Conservation (phyloP, 1,284 basidiomycete species). For the Pseudozyma hubeiensis region DNA sequence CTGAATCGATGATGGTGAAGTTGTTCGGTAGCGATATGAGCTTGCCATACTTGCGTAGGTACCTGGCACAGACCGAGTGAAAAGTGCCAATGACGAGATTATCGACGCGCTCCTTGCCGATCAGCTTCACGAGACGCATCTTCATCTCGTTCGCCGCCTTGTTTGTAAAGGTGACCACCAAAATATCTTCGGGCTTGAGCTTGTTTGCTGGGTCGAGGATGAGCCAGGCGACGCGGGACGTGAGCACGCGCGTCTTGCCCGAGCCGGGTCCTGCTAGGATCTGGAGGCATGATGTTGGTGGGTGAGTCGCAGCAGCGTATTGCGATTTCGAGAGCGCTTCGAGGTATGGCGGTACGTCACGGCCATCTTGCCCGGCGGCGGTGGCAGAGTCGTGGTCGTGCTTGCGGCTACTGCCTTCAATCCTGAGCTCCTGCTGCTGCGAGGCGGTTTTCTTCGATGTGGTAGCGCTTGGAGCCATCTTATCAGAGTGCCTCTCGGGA, state of each 20-base stretch:
- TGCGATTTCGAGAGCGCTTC: constrained; percentile 55
- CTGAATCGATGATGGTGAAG: constrained; percentile 85
- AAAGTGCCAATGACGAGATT: constrained; percentile 80
- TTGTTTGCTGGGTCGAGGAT: constrained; percentile 47
- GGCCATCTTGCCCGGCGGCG: background rate
- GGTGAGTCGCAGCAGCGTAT: constrained; percentile 57
- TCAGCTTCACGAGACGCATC: constrained; percentile 77
- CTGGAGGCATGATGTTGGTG: constrained; percentile 56
- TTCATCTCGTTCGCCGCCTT: constrained; percentile 92
- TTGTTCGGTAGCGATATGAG: constrained; percentile 77
- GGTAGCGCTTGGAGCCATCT: constrained; percentile 19
- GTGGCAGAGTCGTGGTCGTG: background rate
- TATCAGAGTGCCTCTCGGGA: background rate
- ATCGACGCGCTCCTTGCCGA: constrained; percentile 76
- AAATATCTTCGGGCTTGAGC: constrained; percentile 57
- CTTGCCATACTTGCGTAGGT: constrained; percentile 77
- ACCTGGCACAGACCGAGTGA: constrained; percentile 80
- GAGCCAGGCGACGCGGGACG: constrained; percentile 64
- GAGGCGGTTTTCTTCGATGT: background rate
- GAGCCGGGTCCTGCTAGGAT: constrained; percentile 67
- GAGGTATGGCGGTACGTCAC: constrained; percentile 28
- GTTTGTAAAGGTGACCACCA: constrained; percentile 73
- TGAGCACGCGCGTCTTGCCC: constrained; percentile 67
- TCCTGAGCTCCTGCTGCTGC: background rate
- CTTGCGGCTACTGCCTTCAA: constrained; percentile 9